Conservation (phyloP, 2,329 filamentous ascomycete genomes). For the Scedosporium dehoogii region DNA sequence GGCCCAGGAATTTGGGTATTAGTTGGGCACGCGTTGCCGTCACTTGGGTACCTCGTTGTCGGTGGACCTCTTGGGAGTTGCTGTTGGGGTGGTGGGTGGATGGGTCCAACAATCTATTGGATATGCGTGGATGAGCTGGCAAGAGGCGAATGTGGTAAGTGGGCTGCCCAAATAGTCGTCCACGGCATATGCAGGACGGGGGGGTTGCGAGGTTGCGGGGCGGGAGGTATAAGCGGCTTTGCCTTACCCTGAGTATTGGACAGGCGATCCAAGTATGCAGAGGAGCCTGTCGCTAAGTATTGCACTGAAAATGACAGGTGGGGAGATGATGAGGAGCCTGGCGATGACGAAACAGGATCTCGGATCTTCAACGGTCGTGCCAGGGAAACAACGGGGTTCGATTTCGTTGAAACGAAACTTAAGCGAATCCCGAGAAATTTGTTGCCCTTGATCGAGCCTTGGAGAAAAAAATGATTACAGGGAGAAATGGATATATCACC, state of each 20-base stretch:
- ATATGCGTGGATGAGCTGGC: conserved; percentile 53
- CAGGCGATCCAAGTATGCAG: conserved; percentile 11
- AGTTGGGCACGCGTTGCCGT: conserved; percentile 37
- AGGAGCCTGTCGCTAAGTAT: neutral
- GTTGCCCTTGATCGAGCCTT: too few relatives aligned
- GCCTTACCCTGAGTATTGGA: conserved; percentile 10
- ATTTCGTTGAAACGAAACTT: neutral
- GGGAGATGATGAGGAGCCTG: neutral
- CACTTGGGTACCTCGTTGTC: conserved; percentile 33
- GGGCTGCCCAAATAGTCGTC: conserved; percentile 42
- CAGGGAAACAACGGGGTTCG: neutral
- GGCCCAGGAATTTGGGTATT: conserved; percentile 26
- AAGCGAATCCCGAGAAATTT: neutral
- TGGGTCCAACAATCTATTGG: conserved; percentile 41
- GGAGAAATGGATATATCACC: neutral
- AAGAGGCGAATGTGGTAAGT: conserved; percentile 39
- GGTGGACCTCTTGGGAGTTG: conserved; percentile 32
- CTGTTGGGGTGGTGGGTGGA: neutral
- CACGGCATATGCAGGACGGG: conserved; percentile 52
- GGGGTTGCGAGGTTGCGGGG: conserved; percentile 29
- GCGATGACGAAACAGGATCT: neutral
- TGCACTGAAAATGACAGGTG: neutral
- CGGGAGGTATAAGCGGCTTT: conserved; percentile 20
- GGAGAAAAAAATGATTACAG: neutral
- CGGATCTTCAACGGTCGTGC: neutral